Evolutionary conservation across 2,329 filamentous ascomycete genomes (phyloP), one percentile per base, ranked within the genome.

Genomic region (Chaetomium globosum): DNA sequence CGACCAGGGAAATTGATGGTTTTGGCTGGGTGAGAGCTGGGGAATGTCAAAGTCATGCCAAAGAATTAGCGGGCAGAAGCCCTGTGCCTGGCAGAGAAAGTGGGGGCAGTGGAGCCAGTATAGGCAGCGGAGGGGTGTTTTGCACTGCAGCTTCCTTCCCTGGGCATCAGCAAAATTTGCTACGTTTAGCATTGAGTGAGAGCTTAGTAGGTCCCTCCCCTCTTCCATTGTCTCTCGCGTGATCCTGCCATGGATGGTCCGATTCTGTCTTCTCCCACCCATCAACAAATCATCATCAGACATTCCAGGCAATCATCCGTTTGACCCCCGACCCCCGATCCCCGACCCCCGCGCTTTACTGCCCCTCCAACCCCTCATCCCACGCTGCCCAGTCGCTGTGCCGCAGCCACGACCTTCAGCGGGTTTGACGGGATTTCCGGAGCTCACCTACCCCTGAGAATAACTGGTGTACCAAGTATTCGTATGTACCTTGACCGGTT

Each of bases 391-490:
- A 30, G 33, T 4, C 59, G 49, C 62, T 54, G 62, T 59, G 65
- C 65, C 65, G 63, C 63, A 60, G 65, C 62, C 65, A 57, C 56
- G n/a, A 59, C 52, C 52, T 49, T 52, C 23, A 49, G 33, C 30
- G 30, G 36, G 33, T 19, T 54, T 63, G 30, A 19, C 30, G 13
- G 21, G 43, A 56, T 33, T 49, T 9, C 48, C 43, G 30, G 57
- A 23, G 21, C 54, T 28, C 21, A 43, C 9, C 39, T 26, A 26
- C 26, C 26, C 43, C 43, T 43, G 56, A 23, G 28, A 36, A 33
- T 30, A 64, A 39, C 36, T 19, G 3, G 9, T 7, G 33, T 39
- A 39, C 16, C 10, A 4, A 39, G 60, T 21, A 13, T 26, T 21
- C 54, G 12, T 16, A 39, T 60, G 21, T 21, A 43, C 31, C 54